Conservation (phyloP, 306 rosid genomes). For the Fragaria vesca region DNA sequence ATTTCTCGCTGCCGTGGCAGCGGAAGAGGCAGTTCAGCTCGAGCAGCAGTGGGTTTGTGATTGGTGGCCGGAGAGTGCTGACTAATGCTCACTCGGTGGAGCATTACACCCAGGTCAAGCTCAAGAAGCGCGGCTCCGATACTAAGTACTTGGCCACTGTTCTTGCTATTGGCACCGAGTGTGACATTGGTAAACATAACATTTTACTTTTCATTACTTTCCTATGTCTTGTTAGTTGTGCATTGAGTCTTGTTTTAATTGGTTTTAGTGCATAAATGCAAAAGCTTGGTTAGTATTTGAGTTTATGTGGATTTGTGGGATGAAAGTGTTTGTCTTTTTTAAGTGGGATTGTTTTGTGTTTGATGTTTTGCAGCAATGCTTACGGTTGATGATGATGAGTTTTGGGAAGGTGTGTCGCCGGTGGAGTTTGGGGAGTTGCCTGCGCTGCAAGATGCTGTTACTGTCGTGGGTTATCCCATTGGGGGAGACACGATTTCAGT, state of each 20-base stretch:
- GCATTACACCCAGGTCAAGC: conserved; percentile 90
- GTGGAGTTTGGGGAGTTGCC: conserved; percentile 89
- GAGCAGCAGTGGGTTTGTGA: conserved; percentile 91
- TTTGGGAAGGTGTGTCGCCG: conserved; percentile 89
- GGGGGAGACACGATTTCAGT: conserved; percentile 98
- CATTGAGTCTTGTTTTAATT: neutral
- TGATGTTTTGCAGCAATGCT: conserved; percentile 76
- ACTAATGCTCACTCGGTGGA: conserved; percentile 96
- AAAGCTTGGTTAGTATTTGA: neutral
- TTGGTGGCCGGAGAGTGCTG: conserved; percentile 74
- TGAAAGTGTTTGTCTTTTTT: neutral
- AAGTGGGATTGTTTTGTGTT: conserved; percentile 10
- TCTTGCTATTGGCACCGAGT: conserved; percentile 95
- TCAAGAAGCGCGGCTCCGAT: conserved; percentile 96
- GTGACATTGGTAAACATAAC: conserved; percentile 58
- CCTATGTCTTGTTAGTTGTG: neutral
- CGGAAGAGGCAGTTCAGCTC: conserved; percentile 88
- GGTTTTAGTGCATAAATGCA: neutral
- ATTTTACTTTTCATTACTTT: neutral
- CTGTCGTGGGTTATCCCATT: conserved; percentile 96
- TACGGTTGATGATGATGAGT: conserved; percentile 83
- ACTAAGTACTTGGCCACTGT: conserved; percentile 93
- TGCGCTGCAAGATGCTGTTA: conserved; percentile 88
- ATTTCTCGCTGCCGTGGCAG: conserved; percentile 98
- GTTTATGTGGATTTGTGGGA: neutral